Conservation (phyloP, 371 early-diverging fungal species). For the Mucor saturninus region DNA sequence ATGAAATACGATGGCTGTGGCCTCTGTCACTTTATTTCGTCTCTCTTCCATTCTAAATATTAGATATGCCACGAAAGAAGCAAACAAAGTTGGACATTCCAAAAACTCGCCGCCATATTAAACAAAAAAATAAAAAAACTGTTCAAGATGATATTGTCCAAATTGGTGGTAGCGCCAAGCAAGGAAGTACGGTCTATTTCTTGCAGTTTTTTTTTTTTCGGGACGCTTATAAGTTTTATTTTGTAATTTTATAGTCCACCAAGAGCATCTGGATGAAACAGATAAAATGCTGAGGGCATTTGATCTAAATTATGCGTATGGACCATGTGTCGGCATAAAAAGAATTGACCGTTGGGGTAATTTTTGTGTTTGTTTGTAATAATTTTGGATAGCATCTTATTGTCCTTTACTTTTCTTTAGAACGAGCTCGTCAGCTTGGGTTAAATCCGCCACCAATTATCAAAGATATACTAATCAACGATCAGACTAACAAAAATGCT, state of each 20-base stretch:
- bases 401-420: constrained; percentile 1
- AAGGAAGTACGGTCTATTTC: not conserved
- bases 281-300: constrained; percentile 15
- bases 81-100: constrained; percentile 8
- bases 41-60: not conserved
- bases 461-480: constrained; percentile 2
- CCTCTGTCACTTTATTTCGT: not conserved
- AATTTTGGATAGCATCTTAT: not conserved
- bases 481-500: constrained; percentile 1
- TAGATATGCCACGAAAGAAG: constrained; percentile 7
- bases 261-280: constrained; percentile 9
- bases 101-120: constrained; percentile 12
- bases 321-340: constrained; percentile 28
- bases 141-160: constrained; percentile 5
- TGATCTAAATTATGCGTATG: constrained; percentile 23
- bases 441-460: constrained; percentile 8
- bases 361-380: not conserved
- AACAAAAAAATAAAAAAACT: constrained; percentile 1
- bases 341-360: constrained; percentile 24
- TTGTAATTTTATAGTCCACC: constrained; percentile 14
- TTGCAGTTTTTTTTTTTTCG: not conserved
- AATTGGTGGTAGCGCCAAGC: constrained; percentile 4
- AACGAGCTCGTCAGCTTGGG: constrained; percentile 11
- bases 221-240: not conserved
- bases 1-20: no score